Percentiles rank a stretch among this genome's conserved stretches.
Conservation (phyloP, 345 rosid species). For the Balakata baccata region DNA sequence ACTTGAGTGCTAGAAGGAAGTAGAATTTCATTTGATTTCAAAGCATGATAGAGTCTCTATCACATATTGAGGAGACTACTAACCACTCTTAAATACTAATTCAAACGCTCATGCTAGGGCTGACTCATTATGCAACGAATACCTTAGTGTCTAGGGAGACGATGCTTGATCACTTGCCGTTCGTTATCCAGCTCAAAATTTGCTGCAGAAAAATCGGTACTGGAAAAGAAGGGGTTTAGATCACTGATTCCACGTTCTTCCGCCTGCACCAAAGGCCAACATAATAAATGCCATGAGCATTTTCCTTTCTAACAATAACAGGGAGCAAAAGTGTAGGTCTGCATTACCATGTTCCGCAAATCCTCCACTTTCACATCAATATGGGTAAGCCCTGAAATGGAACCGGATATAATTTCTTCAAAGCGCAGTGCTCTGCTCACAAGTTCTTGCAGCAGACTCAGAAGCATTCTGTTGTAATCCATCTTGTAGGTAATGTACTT, state of each 20-base stretch:
- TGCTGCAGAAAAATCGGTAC: slow-evolving; percentile 63
- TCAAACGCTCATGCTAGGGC: neutral
- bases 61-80: neutral
- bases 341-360: slow-evolving; percentile 63
- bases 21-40: too few species aligned
- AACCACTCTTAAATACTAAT: neutral
- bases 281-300: neutral
- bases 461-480: slow-evolving; percentile 78
- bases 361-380: slow-evolving; percentile 74
- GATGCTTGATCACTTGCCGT: slow-evolving; percentile 54
- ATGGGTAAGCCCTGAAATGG: slow-evolving; percentile 51
- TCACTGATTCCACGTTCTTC: slow-evolving; percentile 77
- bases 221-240: slow-evolving; percentile 70
- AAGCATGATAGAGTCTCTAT: neutral
- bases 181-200: slow-evolving; percentile 61
- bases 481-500: slow-evolving; percentile 86
- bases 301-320: neutral
- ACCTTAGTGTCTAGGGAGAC: slow-evolving; percentile 25
- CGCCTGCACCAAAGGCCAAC: slow-evolving; percentile 49
- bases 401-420: slow-evolving; percentile 79
- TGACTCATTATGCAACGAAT: neutral
- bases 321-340: neutral
- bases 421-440: slow-evolving; percentile 73
- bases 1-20: too few species aligned
- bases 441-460: slow-evolving; percentile 73